Evolutionary conservation across 139 green algal species (phyloP).

Genomic region (Chlorella sp.): DNA sequence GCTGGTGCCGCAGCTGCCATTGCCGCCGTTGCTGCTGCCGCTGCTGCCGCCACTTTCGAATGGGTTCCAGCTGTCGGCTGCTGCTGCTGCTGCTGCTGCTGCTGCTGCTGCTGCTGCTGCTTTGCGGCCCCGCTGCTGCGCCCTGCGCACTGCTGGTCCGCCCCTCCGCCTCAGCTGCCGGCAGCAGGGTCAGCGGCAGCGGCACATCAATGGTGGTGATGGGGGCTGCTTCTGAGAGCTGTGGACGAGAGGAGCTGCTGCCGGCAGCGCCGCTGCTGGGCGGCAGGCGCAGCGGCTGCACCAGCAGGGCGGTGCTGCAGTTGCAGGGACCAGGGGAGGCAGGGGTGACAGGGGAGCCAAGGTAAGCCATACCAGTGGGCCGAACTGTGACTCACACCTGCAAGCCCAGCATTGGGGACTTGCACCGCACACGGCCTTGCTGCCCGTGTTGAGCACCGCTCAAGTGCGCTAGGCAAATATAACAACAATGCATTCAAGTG

Average conservation of each 20-base stretch:
- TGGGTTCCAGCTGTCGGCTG: conserved; percentile 14
- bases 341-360: no score
- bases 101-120: no score
- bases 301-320: conserved; percentile 71
- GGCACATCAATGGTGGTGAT: conserved; percentile 61
- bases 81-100: neutral
- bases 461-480: no score
- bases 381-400: no score
- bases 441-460: no score
- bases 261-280: neutral
- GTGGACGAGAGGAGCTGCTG: neutral
- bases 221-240: neutral
- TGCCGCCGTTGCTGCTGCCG: neutral
- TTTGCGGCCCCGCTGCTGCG: neutral
- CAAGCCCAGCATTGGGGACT: no score
- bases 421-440: no score
- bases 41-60: conserved; percentile 10
- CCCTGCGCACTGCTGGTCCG: no score
- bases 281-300: conserved; percentile 73
- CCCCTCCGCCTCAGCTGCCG: no score
- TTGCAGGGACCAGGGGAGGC: no score
- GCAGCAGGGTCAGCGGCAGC: conserved; percentile 50
- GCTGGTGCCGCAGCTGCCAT: neutral
- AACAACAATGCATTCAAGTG: no score
- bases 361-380: no score